Percentiles rank a stretch among this genome's conserved stretches.
Conservation (phyloP, 1,284 basidiomycete species). For the Tilletia setariae region DNA sequence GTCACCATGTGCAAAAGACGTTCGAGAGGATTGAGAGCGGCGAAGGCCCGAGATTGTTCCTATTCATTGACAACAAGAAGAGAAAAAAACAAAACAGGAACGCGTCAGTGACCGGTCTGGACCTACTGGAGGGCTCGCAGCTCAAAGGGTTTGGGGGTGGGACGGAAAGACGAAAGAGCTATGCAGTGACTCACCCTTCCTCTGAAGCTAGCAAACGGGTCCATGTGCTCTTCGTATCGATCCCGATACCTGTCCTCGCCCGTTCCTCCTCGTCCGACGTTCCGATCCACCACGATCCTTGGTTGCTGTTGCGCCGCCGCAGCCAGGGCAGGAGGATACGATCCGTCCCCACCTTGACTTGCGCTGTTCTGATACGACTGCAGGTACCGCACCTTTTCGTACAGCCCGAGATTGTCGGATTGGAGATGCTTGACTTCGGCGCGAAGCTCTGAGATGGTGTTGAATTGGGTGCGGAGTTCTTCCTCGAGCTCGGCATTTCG, state of each 20-base stretch:
- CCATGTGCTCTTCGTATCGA: conserved; percentile 91
- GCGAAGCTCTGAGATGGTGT: conserved; percentile 73
- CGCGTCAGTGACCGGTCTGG: too few species aligned
- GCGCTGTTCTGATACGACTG: conserved; percentile 29
- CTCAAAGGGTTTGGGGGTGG: neutral
- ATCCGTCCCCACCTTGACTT: conserved; percentile 63
- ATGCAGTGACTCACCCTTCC: conserved; percentile 74
- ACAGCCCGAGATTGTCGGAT: conserved; percentile 45
- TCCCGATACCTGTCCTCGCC: conserved; percentile 72
- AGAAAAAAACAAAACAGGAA: conserved; percentile 2
- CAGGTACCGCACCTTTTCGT: conserved; percentile 51
- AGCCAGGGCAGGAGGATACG: conserved; percentile 58
- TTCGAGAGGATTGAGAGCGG: conserved; percentile 86
- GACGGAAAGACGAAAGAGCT: conserved; percentile 18
- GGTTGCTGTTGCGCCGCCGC: conserved; percentile 79
- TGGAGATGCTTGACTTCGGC: conserved; percentile 45
- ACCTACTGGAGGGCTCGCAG: too few species aligned
- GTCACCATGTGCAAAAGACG: conserved; percentile 81
- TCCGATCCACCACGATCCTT: conserved; percentile 54
- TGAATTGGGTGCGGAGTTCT: conserved; percentile 89
- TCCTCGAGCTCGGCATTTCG: conserved; percentile 95
- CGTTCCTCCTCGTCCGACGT: conserved; percentile 25
- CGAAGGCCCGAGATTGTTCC: conserved; percentile 88
- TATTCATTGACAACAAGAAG: conserved; percentile 51
- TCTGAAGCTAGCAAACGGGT: conserved; percentile 94